These are phyloP conservation scores for Cryptococcus sp. DNA, from an alignment of 1,284 basidiomycete genomes.

Conservation along the genomic window DNA sequence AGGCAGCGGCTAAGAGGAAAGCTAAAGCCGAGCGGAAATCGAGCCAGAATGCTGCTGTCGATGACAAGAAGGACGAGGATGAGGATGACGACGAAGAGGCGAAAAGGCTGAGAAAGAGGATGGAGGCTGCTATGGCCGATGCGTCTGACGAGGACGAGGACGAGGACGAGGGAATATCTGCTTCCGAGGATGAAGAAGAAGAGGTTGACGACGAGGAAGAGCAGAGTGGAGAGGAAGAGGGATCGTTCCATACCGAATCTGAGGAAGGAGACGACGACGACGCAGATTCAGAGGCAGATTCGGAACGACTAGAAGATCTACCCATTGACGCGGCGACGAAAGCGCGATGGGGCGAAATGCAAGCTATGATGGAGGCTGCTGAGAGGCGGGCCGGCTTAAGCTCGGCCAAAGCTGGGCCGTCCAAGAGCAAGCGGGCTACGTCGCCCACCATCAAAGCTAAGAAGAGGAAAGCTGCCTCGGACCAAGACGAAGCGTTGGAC, in stretches of 20 bases:
- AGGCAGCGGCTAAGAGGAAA: slow-evolving; percentile 3
- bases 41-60: slow-evolving; percentile 5
- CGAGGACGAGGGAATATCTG: slow-evolving; percentile 4
- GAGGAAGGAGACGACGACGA: slow-evolving; percentile 18
- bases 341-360: slow-evolving; percentile 32
- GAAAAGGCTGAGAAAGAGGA: slow-evolving; percentile 20
- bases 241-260: slow-evolving; percentile 19
- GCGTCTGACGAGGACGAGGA: slow-evolving; percentile 25
- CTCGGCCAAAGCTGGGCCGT: slow-evolving; percentile 11
- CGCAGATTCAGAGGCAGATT: slow-evolving; percentile 12
- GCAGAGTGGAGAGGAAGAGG: slow-evolving; percentile 10
- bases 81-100: slow-evolving; percentile 34
- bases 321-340: slow-evolving; percentile 26
- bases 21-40: slow-evolving; percentile 5
- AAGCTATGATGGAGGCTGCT: slow-evolving; percentile 43
- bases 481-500: not conserved
- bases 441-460: slow-evolving; percentile 1
- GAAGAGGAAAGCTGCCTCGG: slow-evolving; percentile 7
- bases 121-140: slow-evolving; percentile 35
- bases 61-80: slow-evolving; percentile 19
- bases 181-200: slow-evolving; percentile 9
- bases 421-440: not conserved
- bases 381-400: slow-evolving; percentile 24
- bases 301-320: slow-evolving; percentile 28
- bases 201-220: slow-evolving; percentile 24